phyloP scores from a whole-genome alignment of 108 stramenopile species.

The Fragilaria crotonensis region DNA sequence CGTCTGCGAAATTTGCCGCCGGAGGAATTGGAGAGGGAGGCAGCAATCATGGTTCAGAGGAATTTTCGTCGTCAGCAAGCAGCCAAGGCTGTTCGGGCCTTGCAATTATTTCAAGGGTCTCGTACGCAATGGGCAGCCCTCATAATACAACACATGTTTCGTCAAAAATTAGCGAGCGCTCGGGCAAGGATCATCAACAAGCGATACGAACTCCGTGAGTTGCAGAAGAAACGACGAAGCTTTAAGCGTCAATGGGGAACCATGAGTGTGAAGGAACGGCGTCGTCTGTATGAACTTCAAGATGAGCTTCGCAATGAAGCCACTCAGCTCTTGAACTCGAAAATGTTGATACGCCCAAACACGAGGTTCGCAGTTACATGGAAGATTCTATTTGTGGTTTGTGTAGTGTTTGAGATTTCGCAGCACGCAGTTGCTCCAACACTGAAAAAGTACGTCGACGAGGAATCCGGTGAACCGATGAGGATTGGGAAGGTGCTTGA shows the following conservation, averaged over 20 bases:
- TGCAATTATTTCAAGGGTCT: conserved; percentile 13
- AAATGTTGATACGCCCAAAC: conserved; percentile 56
- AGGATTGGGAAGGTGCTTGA: conserved; percentile 16
- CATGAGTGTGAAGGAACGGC: conserved; percentile 18
- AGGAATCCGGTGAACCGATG: conserved; percentile 19
- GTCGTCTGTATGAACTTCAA: conserved; percentile 36
- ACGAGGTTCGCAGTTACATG: conserved; percentile 58
- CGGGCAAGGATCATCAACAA: conserved; percentile 7
- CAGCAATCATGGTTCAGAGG: conserved; percentile 46
- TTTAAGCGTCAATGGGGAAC: background rate
- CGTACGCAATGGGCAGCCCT: conserved; percentile 16
- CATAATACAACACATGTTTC: conserved; percentile 21
- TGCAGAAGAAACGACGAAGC: background rate
- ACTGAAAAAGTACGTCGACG: conserved; percentile 28
- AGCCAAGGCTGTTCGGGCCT: conserved; percentile 19
- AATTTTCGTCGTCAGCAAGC: conserved; percentile 35
- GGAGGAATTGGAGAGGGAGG: conserved; percentile 23
- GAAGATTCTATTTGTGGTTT: conserved; percentile 46
- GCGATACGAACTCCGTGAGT: conserved; percentile 14
- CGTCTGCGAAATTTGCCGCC: conserved; percentile 7
- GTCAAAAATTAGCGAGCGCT: conserved; percentile 1
- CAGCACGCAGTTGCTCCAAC: conserved; percentile 34
- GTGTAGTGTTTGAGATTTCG: conserved; percentile 52
- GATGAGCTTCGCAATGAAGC: conserved; percentile 34
- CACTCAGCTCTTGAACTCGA: conserved; percentile 20